Evolutionary conservation across 2,329 filamentous ascomycete species (phyloP).

Genomic region (Sclerotinia sclerotiorum): DNA sequence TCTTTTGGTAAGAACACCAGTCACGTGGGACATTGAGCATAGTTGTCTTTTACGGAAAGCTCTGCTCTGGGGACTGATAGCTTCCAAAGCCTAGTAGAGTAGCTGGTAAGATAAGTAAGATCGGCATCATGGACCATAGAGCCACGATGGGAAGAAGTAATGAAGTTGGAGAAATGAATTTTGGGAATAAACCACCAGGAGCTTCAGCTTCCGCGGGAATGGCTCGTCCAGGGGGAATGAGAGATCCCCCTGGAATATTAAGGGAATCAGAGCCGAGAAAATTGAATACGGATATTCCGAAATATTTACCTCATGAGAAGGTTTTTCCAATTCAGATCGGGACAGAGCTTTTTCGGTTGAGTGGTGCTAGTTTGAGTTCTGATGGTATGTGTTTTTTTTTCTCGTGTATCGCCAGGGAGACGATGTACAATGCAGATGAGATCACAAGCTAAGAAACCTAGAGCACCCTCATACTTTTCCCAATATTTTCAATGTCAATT

Average conservation of each 20-base stretch:
- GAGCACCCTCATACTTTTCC: slow-evolving; percentile 95
- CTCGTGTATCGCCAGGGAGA: neutral
- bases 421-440: neutral
- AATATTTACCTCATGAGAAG: slow-evolving; percentile 42
- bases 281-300: slow-evolving; percentile 40
- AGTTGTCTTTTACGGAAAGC: neutral
- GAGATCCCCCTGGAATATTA: slow-evolving; percentile 31
- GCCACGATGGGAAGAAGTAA: neutral
- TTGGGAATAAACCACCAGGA: neutral
- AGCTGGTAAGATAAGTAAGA: neutral
- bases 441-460: slow-evolving; percentile 49
- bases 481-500: slow-evolving; percentile 89
- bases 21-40: neutral
- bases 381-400: slow-evolving; percentile 58
- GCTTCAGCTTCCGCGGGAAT: neutral
- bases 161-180: neutral
- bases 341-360: slow-evolving; percentile 65
- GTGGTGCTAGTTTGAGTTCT: slow-evolving; percentile 68
- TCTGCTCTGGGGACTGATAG: neutral
- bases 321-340: slow-evolving; percentile 71
- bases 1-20: neutral
- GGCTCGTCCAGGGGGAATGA: neutral
- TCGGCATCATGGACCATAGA: neutral
- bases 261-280: slow-evolving; percentile 29
- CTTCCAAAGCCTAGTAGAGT: neutral